Evolutionary conservation across 2,329 filamentous ascomycete genomes (phyloP).

Genomic region (Diplodia seriata): DNA sequence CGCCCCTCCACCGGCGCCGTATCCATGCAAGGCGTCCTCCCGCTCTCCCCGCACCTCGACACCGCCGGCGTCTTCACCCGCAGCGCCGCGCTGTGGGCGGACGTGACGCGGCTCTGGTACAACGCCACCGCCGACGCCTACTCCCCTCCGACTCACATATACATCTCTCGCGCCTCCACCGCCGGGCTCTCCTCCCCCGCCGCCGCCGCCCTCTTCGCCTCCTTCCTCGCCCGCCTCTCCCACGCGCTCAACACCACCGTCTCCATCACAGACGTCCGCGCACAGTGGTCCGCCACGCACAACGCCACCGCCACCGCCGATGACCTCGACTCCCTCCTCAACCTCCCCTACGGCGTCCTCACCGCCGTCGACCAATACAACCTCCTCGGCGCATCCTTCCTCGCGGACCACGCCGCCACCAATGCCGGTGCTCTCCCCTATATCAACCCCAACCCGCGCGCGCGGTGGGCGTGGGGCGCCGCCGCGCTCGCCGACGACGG

Average conservation of each 20-base stretch:
- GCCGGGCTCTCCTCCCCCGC: not conserved
- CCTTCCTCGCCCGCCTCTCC: slow-evolving; percentile 5
- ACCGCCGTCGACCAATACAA: not conserved
- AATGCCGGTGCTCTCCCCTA: not conserved
- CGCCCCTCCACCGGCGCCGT: slow-evolving; percentile 40
- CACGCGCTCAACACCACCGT: not conserved
- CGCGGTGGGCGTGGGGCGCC: not conserved
- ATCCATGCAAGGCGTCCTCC: slow-evolving; percentile 39
- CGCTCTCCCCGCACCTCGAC: slow-evolving; percentile 36
- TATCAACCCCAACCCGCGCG: slow-evolving; percentile 8
- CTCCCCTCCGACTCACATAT: not conserved
- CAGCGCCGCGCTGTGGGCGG: not conserved
- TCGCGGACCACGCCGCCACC: not conserved
- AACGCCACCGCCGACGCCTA: not conserved
- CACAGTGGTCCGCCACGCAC: not conserved
- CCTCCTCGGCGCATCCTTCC: not conserved
- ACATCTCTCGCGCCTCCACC: not conserved
- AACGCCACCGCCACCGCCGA: too few relatives aligned
- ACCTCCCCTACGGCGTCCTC: slow-evolving; percentile 3
- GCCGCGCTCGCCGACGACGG: too few relatives aligned
- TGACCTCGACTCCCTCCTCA: not conserved
- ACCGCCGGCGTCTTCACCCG: slow-evolving; percentile 42
- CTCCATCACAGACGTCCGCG: not conserved
- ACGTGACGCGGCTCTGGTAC: not conserved
- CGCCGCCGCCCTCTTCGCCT: not conserved